Conservation (phyloP, 352 stramenopile genomes). For the Phytophthora ramorum region DNA sequence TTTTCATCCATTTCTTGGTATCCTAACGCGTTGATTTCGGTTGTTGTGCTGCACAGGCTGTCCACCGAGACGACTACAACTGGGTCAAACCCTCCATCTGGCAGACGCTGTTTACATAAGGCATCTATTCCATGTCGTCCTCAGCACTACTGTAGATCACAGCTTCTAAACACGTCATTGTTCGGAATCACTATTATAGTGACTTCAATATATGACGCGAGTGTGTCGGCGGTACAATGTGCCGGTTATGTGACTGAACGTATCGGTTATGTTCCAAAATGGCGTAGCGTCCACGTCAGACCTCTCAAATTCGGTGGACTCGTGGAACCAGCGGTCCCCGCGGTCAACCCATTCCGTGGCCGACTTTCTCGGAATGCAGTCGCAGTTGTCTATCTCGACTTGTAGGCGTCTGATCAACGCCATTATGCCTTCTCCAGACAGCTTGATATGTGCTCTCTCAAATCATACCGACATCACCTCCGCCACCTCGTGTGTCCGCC, state of each 20-base stretch:
- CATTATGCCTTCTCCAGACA: neutral
- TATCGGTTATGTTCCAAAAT: neutral
- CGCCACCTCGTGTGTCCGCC: neutral
- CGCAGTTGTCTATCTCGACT: neutral
- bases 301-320: neutral
- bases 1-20: constrained; percentile 3
- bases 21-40: constrained; percentile 3
- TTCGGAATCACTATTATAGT: neutral
- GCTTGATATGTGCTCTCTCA: neutral
- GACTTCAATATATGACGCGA: constrained; percentile 2
- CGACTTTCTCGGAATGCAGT: constrained; percentile 1
- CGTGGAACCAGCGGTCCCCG: neutral
- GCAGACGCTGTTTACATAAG: constrained; percentile 85
- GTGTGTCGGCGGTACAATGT: neutral
- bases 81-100: constrained; percentile 94
- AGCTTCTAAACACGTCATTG: neutral
- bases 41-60: constrained; percentile 44
- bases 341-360: neutral
- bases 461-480: neutral
- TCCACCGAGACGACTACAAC: constrained; percentile 93
- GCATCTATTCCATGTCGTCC: too few species aligned
- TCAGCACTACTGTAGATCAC: too few species aligned
- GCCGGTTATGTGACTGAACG: neutral
- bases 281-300: neutral
- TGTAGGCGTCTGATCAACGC: neutral